Conservation (phyloP, 805 yeast species). For the Nakazawaea ishiwadae region DNA sequence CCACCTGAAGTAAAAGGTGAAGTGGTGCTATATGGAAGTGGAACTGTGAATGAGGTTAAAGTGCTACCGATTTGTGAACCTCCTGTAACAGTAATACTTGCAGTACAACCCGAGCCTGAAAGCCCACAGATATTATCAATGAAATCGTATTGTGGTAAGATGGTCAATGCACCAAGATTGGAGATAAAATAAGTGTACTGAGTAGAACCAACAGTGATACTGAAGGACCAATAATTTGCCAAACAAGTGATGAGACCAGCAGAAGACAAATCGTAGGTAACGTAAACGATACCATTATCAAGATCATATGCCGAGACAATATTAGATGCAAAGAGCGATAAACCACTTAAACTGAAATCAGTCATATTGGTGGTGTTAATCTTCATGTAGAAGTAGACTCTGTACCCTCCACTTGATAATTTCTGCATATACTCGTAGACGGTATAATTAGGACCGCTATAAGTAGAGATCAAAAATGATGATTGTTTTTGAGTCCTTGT, state of each 20-base stretch:
- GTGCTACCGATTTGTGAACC: no score
- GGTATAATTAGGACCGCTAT: conserved; percentile 4
- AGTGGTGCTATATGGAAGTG: neutral
- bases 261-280: conserved; percentile 2
- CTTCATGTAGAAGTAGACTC: conserved; percentile 5
- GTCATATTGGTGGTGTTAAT: neutral
- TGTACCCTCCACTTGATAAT: neutral
- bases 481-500: neutral
- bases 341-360: neutral
- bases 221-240: conserved; percentile 4
- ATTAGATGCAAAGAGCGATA: conserved; percentile 2
- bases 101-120: neutral
- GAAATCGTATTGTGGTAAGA: neutral
- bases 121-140: conserved; percentile 2
- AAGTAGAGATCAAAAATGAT: neutral
- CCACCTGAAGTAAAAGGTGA: neutral
- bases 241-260: conserved; percentile 1
- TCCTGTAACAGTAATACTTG: neutral
- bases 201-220: neutral
- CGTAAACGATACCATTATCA: neutral
- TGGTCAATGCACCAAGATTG: neutral
- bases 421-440: conserved; percentile 3
- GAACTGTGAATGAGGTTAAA: neutral
- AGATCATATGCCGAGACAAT: conserved; percentile 1
- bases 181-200: conserved; percentile 2